Base-by-base conservation (phyloP, 257 asterid species). In the Capsicum baccatum region DNA sequence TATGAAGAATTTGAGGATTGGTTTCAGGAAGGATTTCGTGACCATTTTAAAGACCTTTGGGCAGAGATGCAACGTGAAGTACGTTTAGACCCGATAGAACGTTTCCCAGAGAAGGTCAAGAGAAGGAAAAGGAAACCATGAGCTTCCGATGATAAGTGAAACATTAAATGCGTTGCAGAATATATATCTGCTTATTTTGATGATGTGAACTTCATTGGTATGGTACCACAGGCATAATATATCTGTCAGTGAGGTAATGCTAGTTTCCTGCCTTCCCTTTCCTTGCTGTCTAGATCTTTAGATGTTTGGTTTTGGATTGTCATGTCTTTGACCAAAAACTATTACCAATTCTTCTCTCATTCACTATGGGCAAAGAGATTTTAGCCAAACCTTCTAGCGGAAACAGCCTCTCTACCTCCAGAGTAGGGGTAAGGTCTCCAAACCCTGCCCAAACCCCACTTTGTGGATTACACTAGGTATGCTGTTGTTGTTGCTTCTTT, bases 21-120 rank as follows among this genome's bases (percentile, higher is more conserved):
- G 98, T 95, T 93, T 88, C 98, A 91, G 80, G 91, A 86, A 87
- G 92, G 93, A 50, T 91, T 89, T 66, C 87, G 52, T 78, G 84
- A 6, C 14, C 86, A 79, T 88, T 92, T 92, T 50, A 85, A 91
- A 63, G 59, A 79, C 70, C 87, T 94, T 16, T 94, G 98, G 98
- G 83, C 47, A 48, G 85, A 87, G 83, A 92, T 92, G 95, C 91
- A 79, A 12, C 59, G 69, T 57, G 89, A 92, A 87, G 89, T 70
- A 55, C 68, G 12, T 19, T 85, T 88, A 82, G 90, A 88, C 80
- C 85, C 88, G 19, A 83, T 82, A 85, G 37, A 87, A 78, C 88
- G 91, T 39, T 87, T 86, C 81, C 60, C 91, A 3, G 85, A 83
- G 59, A 90, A 59, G 86, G 73, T 82, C 55, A 84, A 87, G 74